Evolutionary conservation across 1,284 basidiomycete species (phyloP), one percentile per base, ranked within the genome.

Genomic region (Peniophora sp.): DNA sequence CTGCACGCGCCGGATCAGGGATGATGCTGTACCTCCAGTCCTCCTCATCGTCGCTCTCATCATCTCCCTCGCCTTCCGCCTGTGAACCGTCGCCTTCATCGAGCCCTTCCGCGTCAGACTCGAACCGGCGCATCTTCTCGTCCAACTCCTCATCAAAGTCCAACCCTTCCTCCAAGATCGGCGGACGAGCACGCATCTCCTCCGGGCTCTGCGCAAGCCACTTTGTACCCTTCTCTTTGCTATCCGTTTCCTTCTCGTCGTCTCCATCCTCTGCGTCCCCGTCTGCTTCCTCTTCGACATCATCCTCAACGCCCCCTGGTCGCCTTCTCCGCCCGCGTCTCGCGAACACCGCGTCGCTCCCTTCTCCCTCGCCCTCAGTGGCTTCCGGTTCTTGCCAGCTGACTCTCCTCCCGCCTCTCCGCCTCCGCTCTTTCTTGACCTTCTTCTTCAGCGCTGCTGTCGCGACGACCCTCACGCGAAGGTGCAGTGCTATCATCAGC

Each of bases 381-480:
- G 27, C 27, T 32, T 32, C 27, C 5, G 27, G 27, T 32, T 32
- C 6, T 48, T 65, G 65, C 32, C 71, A 71, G 35, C 72, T 64
- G 32, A 65, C 68, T 36, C 67, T 66, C n/a, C 48, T 51, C 37
- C 46, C 20, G 15, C 41, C 34, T 53, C 78, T 73, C 36, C 67
- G 66, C 18, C 47, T 51, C 34, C 46, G 20, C 22, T 41, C 34
- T 53, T 78, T 73, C 51, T 75, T 71, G 23, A 85, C 83, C 5
- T 68, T 74, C 42, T 78, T 68, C 67, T 97, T 97, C 52, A 97
- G 71, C 41, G 81, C 78, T 2, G 78, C 74, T 0, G 88, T 85
- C 0, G 88, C 92, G 18, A 95, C 76, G 34, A 98, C 76, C 36
- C 95, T 83, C 48, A 96, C 81, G 39, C 88, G 83, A 8, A 94